Conservation (phyloP, 805 yeast genomes). For the Ogataea polymorpha region DNA sequence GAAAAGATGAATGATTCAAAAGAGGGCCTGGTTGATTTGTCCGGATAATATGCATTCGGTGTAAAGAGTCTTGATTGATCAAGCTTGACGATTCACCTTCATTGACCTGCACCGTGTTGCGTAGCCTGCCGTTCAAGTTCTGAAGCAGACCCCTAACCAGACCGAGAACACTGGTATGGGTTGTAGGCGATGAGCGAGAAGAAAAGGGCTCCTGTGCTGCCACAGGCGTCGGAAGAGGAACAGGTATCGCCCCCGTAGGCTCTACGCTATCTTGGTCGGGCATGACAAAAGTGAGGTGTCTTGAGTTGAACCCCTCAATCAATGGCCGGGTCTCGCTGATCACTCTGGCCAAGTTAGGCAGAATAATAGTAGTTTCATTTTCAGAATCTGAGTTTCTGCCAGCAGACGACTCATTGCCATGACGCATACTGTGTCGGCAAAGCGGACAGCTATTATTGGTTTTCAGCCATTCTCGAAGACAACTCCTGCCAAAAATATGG, state of each 20-base stretch:
- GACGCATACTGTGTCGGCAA: conserved; percentile 61
- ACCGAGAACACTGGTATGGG: conserved; percentile 22
- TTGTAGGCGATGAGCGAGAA: conserved; percentile 2
- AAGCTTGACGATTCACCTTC: conserved; percentile 8
- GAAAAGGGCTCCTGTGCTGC: conserved; percentile 1
- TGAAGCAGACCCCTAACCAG: conserved; percentile 24
- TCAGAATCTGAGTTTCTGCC: conserved; percentile 10
- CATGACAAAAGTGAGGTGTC: conserved; percentile 32
- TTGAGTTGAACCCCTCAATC: conserved; percentile 30
- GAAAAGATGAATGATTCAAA: conserved; percentile 1
- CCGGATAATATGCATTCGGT: conserved; percentile 17
- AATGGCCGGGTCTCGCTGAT: conserved; percentile 31
- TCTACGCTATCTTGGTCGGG: conserved; percentile 26
- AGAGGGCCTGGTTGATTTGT: conserved; percentile 3
- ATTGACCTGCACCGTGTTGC: conserved; percentile 19
- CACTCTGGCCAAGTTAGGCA: conserved; percentile 36
- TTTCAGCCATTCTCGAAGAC: conserved; percentile 81
- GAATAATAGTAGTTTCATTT: conserved; percentile 32
- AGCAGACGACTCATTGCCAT: conserved; percentile 21
- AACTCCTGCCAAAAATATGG: conserved; percentile 83
- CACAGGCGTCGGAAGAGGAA: not conserved
- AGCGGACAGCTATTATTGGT: conserved; percentile 78
- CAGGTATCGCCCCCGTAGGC: conserved; percentile 3
- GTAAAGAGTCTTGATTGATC: conserved; percentile 8
- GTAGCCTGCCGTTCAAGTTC: conserved; percentile 23